phyloP scores from a whole-genome alignment of 108 stramenopile genomes.

The Epipyxis sp. region DNA sequence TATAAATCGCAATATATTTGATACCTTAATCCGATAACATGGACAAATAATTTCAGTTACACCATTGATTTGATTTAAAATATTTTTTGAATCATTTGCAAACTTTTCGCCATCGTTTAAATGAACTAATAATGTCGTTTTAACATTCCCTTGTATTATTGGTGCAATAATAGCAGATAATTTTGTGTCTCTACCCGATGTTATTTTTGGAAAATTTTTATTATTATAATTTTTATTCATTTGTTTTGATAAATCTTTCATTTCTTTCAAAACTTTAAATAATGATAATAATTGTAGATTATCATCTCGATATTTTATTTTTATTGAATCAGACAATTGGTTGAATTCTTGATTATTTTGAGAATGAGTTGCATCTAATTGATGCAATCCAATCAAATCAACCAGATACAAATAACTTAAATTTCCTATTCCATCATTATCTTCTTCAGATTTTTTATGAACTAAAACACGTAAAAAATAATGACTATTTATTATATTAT shows the following conservation, averaged over 20 bases:
- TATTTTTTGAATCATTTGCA: background rate
- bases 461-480: background rate
- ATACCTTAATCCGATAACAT: no score
- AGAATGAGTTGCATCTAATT: background rate
- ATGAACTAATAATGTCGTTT: background rate
- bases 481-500: background rate
- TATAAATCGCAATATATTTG: no score
- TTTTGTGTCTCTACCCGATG: background rate
- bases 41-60: background rate
- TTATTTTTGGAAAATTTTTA: background rate
- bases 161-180: background rate
- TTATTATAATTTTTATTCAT: background rate
- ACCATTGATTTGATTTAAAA: background rate
- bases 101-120: background rate
- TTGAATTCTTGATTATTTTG: no score
- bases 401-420: background rate
- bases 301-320: background rate
- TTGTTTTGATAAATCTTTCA: background rate
- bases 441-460: background rate
- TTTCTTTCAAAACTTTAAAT: background rate
- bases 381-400: background rate
- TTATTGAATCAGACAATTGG: background rate
- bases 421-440: background rate
- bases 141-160: conserved; percentile 7
- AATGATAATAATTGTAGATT: background rate